Evolutionary conservation across 768 basidiomycete genomes (phyloP).

Genomic region (Chalciporus sphaerocephalus): DNA sequence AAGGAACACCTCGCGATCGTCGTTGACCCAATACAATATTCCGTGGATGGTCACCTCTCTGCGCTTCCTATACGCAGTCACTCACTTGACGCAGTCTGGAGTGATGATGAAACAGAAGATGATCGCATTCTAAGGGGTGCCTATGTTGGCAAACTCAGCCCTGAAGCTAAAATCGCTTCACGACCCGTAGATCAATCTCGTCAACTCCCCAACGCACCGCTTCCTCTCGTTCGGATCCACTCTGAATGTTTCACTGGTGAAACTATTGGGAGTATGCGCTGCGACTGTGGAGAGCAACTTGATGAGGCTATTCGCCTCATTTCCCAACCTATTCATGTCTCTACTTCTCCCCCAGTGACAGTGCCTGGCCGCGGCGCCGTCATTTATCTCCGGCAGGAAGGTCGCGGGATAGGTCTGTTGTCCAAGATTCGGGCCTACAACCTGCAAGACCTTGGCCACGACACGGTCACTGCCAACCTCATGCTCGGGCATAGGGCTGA

Average conservation of each 20-base stretch:
- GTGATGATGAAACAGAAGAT: conserved; percentile 80
- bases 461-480: conserved; percentile 97
- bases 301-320: conserved; percentile 95
- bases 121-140: conserved; percentile 93
- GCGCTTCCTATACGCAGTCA: conserved; percentile 70
- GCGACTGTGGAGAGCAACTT: conserved; percentile 97
- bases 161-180: conserved; percentile 46
- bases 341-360: conserved; percentile 32
- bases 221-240: conserved; percentile 91
- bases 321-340: conserved; percentile 58
- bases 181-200: conserved; percentile 23
- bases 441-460: conserved; percentile 94
- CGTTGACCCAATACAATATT: conserved; percentile 83
- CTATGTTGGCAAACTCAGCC: conserved; percentile 80
- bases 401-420: conserved; percentile 91
- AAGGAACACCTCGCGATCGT: conserved; percentile 98
- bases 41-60: conserved; percentile 35
- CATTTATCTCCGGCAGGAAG: conserved; percentile 95
- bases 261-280: conserved; percentile 96
- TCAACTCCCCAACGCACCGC: conserved; percentile 39
- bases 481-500: conserved; percentile 94
- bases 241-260: conserved; percentile 99
- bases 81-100: conserved; percentile 82
- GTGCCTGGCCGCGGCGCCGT: conserved; percentile 89
- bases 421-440: conserved; percentile 98